Base-by-base conservation (phyloP, 768 basidiomycete species). In the Mycena rebaudengoi region DNA sequence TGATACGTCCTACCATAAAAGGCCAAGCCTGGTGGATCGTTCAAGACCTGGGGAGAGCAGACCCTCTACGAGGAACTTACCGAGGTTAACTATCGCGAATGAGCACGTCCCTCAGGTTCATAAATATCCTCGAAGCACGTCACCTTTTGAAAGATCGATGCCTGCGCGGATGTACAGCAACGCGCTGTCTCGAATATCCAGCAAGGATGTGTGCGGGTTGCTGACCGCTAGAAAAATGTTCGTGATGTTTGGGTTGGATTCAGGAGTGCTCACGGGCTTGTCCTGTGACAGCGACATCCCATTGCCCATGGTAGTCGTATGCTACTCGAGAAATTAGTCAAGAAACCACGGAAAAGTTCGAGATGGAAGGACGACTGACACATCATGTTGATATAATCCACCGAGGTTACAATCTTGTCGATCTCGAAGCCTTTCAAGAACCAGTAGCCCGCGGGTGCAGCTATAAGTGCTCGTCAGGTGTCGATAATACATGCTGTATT, bases 371-470 rank as follows among this genome's bases (percentile, higher is more conserved):
- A 10, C n/a, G 3, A 55, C 53, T 7, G 11, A 62, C 71, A 69
- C 72, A 73, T 73, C 69, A 73, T 70, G 53, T 71, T 73, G 45
- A 73, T 11, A 32, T 69, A 73, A 8, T 54, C 53, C 12, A 70
- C 61, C 10, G 28, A 49, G 16, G 28, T 26, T 7, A 53, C 65
- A 39, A 73, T 70, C 41, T 71, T 73, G 54, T 73, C 65, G 25
- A 71, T 70, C 59, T 73, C 65, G 30, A 71, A 73, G 5, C 72
- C 72, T 37, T 64, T 28, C 5, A 71, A 57, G 62, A 67, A 71
- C 68, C 65, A 67, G 25, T 67, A 69, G 5, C 68, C 68, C 2
- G 68, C 68, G 8, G 68, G 70, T 1, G 68, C 59, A 23, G 67
- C 67, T 66, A 18, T 30, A 39, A n/a, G 32, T 7, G 21, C 12